Base-by-base conservation (phyloP, 1,139 yeast species). In the Diutina siamensis region DNA sequence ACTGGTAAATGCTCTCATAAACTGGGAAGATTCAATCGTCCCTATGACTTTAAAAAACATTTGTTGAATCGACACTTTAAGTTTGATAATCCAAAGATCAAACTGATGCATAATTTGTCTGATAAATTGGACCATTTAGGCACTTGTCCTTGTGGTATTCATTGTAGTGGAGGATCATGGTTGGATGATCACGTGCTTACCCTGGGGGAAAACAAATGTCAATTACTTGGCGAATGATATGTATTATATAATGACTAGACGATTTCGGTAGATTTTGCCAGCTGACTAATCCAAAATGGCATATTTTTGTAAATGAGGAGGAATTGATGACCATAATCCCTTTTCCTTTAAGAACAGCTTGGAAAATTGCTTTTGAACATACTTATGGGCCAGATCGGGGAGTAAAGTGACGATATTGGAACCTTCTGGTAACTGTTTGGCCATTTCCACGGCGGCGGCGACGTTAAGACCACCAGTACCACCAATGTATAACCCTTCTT, bases 401-500 rank as follows among this genome's bases (percentile, higher is more conserved):
- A 89, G 67, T 17, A 88, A 72, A 0, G 97, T 89, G 35, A 85
- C 96, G 20, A 88, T 83, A 50, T 85, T 88, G 40, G 85, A 68
- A 15, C 82, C 85, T 52, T 83, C 86, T 2, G 96, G 96, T 46
- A 87, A 72, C n/a, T 67, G 59, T 58, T 78, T 63, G 3, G 94
- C 94, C 21, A 83, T 77, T 56, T 80, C 76, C 40, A 72, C 69
- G 10, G 95, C 95, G 4, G 94, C 94, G 34, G 76, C 94, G 32
- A 85, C 94, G 57, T 85, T 85, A 54, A 85, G 69, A 9, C 88
- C 88, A 32, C 88, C 78, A 5, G 95, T 84, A 22, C 94, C 94
- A 25, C 97, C 97, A n/a, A 88, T 69, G 55, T 80, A 88, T 45
- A 89, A 68, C 2, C 97, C 97, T 63, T 88, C 97, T 58, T 85